Conservation (phyloP, 2,329 filamentous ascomycete genomes). For the Sclerotiophoma versabilis region DNA sequence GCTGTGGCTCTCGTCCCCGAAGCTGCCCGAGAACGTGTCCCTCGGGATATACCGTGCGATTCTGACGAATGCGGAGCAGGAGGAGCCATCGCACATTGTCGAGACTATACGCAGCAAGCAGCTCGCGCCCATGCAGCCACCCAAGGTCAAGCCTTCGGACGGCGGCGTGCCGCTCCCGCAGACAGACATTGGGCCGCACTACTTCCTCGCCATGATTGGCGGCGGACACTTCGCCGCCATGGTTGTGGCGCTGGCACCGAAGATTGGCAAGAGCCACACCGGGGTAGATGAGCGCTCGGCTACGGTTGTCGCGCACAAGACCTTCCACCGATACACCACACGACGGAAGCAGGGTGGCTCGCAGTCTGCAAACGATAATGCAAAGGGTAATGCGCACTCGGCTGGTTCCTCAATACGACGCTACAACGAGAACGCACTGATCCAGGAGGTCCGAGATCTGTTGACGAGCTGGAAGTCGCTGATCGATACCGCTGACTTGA, state of each 20-base stretch:
- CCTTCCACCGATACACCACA: constrained; percentile 96
- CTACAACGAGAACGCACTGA: constrained; percentile 91
- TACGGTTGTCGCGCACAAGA: constrained; percentile 91
- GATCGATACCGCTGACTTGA: constrained; percentile 81
- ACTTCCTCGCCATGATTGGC: constrained; percentile 98
- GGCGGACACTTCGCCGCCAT: constrained; percentile 97
- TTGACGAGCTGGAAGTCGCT: constrained; percentile 84
- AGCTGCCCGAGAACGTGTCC: constrained; percentile 77
- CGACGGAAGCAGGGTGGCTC: constrained; percentile 94
- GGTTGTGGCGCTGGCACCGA: constrained; percentile 87
- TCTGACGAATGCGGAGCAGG: constrained; percentile 75
- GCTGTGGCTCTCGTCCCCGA: constrained; percentile 82
- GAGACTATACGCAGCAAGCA: constrained; percentile 79
- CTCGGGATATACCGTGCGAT: constrained; percentile 87
- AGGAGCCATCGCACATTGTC: constrained; percentile 66
- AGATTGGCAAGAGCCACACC: constrained; percentile 71
- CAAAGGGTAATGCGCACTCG: constrained; percentile 93
- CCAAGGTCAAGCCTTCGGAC: constrained; percentile 53
- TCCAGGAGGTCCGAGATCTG: constrained; percentile 84
- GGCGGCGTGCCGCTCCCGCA: constrained; percentile 66
- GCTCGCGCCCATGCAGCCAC: constrained; percentile 66
- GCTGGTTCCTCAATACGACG: constrained; percentile 88
- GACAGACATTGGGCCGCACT: constrained; percentile 75
- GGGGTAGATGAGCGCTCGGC: constrained; percentile 84
- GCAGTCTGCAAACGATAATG: constrained; percentile 90